Base-by-base conservation (phyloP, 352 stramenopile species). In the Phytophthora tubulina region DNA sequence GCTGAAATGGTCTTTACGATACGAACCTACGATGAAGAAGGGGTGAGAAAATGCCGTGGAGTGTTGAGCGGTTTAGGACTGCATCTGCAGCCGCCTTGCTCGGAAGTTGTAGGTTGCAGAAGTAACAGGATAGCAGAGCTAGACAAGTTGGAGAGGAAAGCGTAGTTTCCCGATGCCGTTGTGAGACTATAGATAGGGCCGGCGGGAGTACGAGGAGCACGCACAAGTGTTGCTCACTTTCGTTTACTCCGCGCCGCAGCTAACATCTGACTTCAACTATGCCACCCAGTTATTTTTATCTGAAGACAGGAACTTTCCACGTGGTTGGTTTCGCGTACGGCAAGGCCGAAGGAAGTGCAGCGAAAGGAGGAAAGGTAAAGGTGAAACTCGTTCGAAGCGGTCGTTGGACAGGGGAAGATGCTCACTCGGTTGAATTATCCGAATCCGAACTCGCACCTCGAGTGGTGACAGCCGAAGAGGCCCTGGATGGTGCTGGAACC, bases 291-390 rank as follows among this genome's bases (percentile, higher is more conserved):
- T 69, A 50, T 52, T 69, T 50, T 39, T 69, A 69, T 17, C 33
- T 69, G 3, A 42, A 44, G 2, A 52, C 41, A 2, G 59, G 49
- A 3, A 8, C 13, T 11, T 59, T 67, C 15, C 17, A 33, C 35
- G 13, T 67, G n/a, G 35, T 63, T 36, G 44, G 62, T 50, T 63
- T 69, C 21, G 13, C 62, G 11, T 63, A 69, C 7, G 51, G 52
- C 6, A 56, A 69, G 42, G 10, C 21, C 1, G 51, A 69, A 45
- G 62, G 41, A 0, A 17, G 9, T 0, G 14, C 3, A 11, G 57
- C 62, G 2, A 31, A 33, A 41, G 39, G 62, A 1, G 52, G 41
- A 15, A 59, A 59, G 15, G 15, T 52, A 9, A 62, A 55, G 15
- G 42, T 52, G 13, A 36, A 56, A 5, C 21, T 63, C 7, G 52